Conservation (phyloP, 2,329 filamentous ascomycete genomes). For the Ophiostoma piceae region DNA sequence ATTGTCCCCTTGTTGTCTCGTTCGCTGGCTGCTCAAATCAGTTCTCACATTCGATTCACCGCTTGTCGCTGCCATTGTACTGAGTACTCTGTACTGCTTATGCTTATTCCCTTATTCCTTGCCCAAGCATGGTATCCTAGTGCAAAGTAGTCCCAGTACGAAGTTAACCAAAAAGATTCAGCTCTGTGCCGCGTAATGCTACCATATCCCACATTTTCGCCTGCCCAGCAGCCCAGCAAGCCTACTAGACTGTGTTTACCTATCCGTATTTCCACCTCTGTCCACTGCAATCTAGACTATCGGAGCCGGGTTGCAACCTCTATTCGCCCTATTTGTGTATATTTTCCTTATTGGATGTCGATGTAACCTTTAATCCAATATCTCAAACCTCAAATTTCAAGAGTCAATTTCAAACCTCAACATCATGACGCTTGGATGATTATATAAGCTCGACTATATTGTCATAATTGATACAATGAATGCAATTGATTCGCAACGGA, state of each 20-base stretch:
- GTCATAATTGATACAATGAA: neutral
- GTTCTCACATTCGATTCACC: constrained; percentile 3
- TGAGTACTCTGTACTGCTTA: neutral
- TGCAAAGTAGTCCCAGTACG: too few species aligned
- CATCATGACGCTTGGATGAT: neutral
- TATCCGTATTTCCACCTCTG: neutral
- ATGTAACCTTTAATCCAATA: neutral
- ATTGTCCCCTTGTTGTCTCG: neutral
- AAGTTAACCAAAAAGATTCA: neutral
- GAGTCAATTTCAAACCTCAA: neutral
- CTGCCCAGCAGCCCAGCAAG: neutral
- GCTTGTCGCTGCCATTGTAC: neutral
- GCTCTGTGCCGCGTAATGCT: neutral
- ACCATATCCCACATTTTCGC: neutral
- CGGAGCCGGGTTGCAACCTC: neutral
- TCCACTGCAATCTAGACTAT: neutral
- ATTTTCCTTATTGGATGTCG: neutral
- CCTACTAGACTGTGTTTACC: neutral
- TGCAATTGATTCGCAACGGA: neutral
- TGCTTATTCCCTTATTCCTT: neutral
- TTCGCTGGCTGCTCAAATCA: neutral
- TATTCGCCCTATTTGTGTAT: neutral
- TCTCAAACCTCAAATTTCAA: too few species aligned
- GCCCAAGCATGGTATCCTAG: neutral
- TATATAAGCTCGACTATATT: too few species aligned